Evolutionary conservation across 2,329 filamentous ascomycete genomes (phyloP), one percentile per base, ranked within the genome.

Genomic region (Colletotrichum higginsianum): DNA sequence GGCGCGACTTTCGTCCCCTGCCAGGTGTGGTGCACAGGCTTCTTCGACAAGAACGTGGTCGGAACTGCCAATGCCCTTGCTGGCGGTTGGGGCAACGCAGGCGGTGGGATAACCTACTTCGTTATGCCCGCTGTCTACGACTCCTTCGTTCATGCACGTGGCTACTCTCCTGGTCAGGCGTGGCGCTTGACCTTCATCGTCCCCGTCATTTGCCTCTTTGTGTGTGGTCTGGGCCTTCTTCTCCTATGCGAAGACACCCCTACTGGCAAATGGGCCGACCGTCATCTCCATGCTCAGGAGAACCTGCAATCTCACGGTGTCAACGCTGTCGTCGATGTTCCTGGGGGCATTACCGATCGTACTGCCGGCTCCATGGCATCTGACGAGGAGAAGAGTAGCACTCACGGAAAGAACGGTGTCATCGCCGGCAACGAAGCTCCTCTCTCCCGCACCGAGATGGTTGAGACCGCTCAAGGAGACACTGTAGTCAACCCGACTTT

Each of bases 21-120:
- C 80, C 94, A 97, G 79, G 95, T 97, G 8, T 98, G 95, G 94
- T 94, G 92, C 12, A 98, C 94, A 0, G 94, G 92, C 0, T 98
- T 97, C 86, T 98, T 94, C 80, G 95, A 98, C 83, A 96, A 95
- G 84, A 96, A 95, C 77, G 88, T 98, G 35, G 93, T 98, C 21
- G 95, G 95, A 58, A 95, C 94, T 7, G 94, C 94, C 73, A 98
- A 98, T 79, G 93, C 94, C 3, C 83, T 98, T 21, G 92, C 94
- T 1, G 95, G 91, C 52, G 95, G 95, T 16, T 92, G 93, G 84
- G 95, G 95, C 62, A 98, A 97, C 76, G 89, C 94, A 35, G 95
- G 95, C 70, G 95, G 95, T 74, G 95, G 95, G 67, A 93, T 97
- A 75, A 97, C 95, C 2, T 97, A 97, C 84, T 97, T 97, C 80